Conservation (phyloP, 768 basidiomycete genomes). For the Candolleomyces eurysporus region DNA sequence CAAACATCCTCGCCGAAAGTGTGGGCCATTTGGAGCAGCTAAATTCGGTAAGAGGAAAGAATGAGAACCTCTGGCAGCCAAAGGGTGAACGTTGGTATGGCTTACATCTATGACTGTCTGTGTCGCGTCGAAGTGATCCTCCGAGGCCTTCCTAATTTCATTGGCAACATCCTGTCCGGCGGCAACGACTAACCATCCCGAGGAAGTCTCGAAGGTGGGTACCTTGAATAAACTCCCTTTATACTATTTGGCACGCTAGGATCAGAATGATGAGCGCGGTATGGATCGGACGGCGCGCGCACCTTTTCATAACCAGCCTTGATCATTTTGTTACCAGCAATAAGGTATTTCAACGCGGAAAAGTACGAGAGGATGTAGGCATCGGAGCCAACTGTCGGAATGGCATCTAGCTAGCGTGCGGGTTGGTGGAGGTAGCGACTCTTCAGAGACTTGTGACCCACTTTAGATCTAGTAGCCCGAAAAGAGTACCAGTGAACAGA, state of each 20-base stretch:
- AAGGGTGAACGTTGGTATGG: neutral
- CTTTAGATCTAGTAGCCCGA: neutral
- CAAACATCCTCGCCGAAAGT: constrained; percentile 30
- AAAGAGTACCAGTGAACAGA: neutral
- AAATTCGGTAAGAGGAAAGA: neutral
- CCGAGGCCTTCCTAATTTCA: constrained; percentile 30
- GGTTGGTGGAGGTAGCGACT: neutral
- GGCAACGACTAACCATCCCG: constrained; percentile 29
- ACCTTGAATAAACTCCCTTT: neutral
- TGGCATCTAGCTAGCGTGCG: neutral
- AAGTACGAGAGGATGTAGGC: constrained; percentile 22
- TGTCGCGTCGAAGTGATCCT: constrained; percentile 23
- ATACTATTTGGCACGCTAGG: neutral
- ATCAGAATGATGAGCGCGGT: neutral
- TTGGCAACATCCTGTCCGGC: constrained; percentile 28
- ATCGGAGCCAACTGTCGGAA: constrained; percentile 22
- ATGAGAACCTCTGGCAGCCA: neutral
- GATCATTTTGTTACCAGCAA: constrained; percentile 19
- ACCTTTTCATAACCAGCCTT: constrained; percentile 23
- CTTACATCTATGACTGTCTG: constrained; percentile 8
- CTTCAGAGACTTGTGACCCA: neutral
- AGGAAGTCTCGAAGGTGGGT: constrained; percentile 13
- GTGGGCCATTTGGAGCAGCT: constrained; percentile 35
- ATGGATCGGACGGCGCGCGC: neutral
- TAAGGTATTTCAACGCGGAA: constrained; percentile 19